phyloP scores from a whole-genome alignment of 2,329 filamentous ascomycete species.

The Pyricularia grisea region DNA sequence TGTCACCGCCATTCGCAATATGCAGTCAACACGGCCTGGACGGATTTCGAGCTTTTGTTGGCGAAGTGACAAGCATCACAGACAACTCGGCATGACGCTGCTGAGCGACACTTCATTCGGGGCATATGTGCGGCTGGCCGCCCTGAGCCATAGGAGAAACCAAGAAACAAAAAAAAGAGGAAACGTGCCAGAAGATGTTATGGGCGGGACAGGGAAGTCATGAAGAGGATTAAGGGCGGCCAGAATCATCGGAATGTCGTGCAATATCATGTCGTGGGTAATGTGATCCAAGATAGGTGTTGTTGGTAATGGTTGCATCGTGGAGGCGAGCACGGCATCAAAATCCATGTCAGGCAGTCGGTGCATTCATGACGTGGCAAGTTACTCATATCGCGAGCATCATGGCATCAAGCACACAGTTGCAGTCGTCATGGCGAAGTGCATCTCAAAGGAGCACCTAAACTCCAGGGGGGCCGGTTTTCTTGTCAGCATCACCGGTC shows the following conservation, averaged over 20 bases:
- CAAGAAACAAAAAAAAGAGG: background rate
- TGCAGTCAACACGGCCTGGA: background rate
- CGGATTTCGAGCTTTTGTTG: background rate
- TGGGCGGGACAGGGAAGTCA: background rate
- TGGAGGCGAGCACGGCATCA: background rate
- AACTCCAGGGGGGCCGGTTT: constrained; percentile 2
- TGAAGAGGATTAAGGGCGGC: background rate
- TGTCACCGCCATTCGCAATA: background rate
- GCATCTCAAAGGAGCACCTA: background rate
- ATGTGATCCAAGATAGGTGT: background rate
- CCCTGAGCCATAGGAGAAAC: background rate
- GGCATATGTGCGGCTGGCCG: background rate
- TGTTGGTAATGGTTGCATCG: background rate
- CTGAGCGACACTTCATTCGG: background rate
- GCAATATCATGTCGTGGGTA: background rate
- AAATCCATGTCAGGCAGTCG: background rate
- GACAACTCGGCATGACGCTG: background rate
- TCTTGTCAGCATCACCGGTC: constrained; percentile 1
- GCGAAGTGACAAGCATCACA: background rate
- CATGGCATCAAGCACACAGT: constrained; percentile 3
- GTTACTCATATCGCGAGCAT: constrained; percentile 2
- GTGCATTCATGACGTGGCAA: background rate
- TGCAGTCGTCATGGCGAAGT: constrained; percentile 1
- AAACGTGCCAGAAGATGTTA: background rate
- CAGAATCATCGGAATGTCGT: background rate